Evolutionary conservation across 139 green algal genomes (phyloP), one percentile per base, ranked within the genome.

Genomic region (Trebouxia sp.): DNA sequence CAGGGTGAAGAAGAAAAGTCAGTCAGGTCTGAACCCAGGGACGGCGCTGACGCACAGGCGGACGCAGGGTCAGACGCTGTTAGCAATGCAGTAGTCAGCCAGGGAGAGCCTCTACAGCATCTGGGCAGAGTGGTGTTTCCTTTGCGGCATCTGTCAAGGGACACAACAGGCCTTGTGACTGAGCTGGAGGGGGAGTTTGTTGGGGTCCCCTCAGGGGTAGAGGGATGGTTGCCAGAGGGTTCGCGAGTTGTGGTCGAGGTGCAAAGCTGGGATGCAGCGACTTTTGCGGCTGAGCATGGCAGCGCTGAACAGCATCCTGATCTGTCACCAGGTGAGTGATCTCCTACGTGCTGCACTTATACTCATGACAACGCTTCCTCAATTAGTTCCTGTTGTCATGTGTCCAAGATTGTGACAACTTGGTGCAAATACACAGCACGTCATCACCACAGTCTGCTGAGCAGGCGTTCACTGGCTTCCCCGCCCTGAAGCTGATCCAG

Each of bases 231-330:
- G 35, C 32, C 37, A 72, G 30, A 72, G 12, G 62, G 32, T 12
- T 72, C 32, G 9, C 32, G 10, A 15, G 37, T 35, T 43, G 62
- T 43, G 35, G 5, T 72, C n/a, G 62, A 72, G 32, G 62, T 72
- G 12, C 62, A 72, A n/a, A 35, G 32, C 35, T 72, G 62, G 62
- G 30, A 72, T 4, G 32, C 62, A 45, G 62, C 32, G 42, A 32
- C 42, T 12, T 72, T 30, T 35, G 42, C 62, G 28, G 62, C 32
- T 72, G 62, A 72, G 32, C 62, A 72, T n/a, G n/a, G n/a, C n/a
- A n/a, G n/a, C n/a, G n/a, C n/a, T n/a, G n/a, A n/a, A n/a, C n/a
- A n/a, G n/a, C n/a, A n/a, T n/a, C n/a, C n/a, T n/a, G n/a, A n/a
- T n/a, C n/a, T n/a, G n/a, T n/a, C n/a, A n/a, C n/a, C n/a, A n/a